Conservation (phyloP, 495 filamentous ascomycete species). For the Physcia stellaris region DNA sequence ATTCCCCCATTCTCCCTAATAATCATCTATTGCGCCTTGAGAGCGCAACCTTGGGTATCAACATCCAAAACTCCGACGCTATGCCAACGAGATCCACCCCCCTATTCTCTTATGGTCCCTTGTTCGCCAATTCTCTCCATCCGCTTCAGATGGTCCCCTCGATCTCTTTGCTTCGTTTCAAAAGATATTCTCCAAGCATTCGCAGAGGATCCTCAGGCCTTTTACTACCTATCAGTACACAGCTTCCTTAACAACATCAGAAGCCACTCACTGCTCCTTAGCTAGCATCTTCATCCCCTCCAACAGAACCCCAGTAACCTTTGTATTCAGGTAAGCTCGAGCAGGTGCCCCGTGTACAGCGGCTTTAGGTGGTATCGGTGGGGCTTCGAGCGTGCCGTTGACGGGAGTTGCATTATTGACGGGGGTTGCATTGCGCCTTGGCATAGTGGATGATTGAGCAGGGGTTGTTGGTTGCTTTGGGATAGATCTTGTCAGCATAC, state of each 20-base stretch:
- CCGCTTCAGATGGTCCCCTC: too few relatives aligned
- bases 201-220: conserved; percentile 72
- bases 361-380: conserved; percentile 21
- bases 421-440: conserved; percentile 27
- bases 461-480: conserved; percentile 14
- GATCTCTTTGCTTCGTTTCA: conserved; percentile 67
- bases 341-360: conserved; percentile 67
- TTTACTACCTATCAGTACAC: conserved; percentile 1
- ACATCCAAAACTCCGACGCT: too few relatives aligned
- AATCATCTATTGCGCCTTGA: too few relatives aligned
- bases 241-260: background rate
- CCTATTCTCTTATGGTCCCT: too few relatives aligned
- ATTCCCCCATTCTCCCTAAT: too few relatives aligned
- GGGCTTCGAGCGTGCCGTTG: conserved; percentile 25
- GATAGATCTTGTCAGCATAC: conserved; percentile 3
- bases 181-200: conserved; percentile 72
- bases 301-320: conserved; percentile 68
- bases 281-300: conserved; percentile 89
- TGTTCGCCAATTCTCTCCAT: too few relatives aligned
- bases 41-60: too few relatives aligned
- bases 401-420: conserved; percentile 36
- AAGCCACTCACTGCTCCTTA: conserved; percentile 56
- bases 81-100: too few relatives aligned
- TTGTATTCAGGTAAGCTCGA: conserved; percentile 77
- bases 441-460: conserved; percentile 25